These are phyloP conservation scores for Plantago elongata DNA, from an alignment of 257 asterid genomes.

Conservation along the genomic window DNA sequence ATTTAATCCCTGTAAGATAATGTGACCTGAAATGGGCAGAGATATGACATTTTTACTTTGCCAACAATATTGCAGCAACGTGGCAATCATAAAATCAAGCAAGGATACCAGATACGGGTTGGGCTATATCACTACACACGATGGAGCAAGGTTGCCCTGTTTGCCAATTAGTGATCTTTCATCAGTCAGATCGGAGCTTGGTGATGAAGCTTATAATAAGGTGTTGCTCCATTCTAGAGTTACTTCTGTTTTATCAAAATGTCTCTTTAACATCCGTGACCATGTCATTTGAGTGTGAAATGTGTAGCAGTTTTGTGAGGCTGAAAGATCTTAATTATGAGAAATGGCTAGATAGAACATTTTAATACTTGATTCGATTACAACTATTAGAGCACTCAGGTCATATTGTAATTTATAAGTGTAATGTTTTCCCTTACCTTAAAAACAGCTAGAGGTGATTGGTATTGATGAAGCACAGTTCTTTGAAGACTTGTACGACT, in stretches of 20 bases:
- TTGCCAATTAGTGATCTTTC: conserved; percentile 68
- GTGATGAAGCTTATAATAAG: conserved; percentile 68
- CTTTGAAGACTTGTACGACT: conserved; percentile 79
- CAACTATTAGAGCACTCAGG: not conserved
- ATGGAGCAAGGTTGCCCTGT: conserved; percentile 81
- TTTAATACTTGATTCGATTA: not conserved
- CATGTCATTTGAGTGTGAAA: not conserved
- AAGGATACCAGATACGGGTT: conserved; percentile 75
- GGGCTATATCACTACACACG: conserved; percentile 82
- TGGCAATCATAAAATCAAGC: conserved; percentile 69
- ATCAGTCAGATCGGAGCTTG: conserved; percentile 55
- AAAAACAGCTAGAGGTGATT: conserved; percentile 59
- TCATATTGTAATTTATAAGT: not conserved
- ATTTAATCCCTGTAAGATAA: no score
- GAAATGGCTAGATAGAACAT: no score
- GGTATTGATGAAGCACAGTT: conserved; percentile 97
- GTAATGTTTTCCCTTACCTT: conserved; percentile 12
- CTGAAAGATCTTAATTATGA: no score
- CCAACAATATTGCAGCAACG: conserved; percentile 52
- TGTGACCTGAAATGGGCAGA: no score
- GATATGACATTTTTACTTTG: not conserved
- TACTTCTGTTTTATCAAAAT: not conserved
- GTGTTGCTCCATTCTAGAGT: conserved; percentile 21
- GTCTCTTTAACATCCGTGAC: not conserved
- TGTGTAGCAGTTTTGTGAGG: no score